Percentiles rank a stretch among this genome's conserved stretches.
Conservation (phyloP, 495 filamentous ascomycete species). For the Penicillium lagena region DNA sequence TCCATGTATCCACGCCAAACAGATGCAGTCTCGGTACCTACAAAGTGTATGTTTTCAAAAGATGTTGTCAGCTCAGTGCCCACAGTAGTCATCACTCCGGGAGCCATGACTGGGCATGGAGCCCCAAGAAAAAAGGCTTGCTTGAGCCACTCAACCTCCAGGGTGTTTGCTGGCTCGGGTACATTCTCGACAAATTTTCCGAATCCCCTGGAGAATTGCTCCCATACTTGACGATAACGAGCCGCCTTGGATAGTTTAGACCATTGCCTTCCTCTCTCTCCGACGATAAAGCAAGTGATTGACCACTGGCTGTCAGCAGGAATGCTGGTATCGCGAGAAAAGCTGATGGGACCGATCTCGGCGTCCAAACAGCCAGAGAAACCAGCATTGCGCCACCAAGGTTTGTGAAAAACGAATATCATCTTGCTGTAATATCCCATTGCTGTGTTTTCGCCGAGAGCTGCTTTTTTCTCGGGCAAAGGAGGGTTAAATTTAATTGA, state of each 20-base stretch:
- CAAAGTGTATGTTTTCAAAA: constrained; percentile 39
- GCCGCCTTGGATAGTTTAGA: constrained; percentile 7
- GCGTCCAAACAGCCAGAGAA: constrained; percentile 21
- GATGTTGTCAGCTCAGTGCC: constrained; percentile 15
- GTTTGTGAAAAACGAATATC: constrained; percentile 27
- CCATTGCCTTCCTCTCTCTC: constrained; percentile 21
- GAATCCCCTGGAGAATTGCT: constrained; percentile 8
- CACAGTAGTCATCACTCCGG: constrained; percentile 15
- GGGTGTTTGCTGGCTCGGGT: constrained; percentile 5
- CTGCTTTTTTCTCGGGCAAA: constrained; percentile 15
- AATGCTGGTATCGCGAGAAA: constrained; percentile 30
- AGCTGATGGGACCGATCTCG: constrained; percentile 20
- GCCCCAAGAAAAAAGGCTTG: constrained; percentile 14
- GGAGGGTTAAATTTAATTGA: constrained; percentile 27
- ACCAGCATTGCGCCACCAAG: constrained; percentile 34
- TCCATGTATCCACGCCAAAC: constrained; percentile 47
- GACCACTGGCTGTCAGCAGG: constrained; percentile 24
- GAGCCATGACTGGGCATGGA: constrained; percentile 12
- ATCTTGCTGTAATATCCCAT: constrained; percentile 32
- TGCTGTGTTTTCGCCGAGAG: constrained; percentile 7
- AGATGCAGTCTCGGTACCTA: constrained; percentile 35
- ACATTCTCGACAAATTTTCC: constrained; percentile 1
- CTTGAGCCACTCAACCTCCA: constrained; percentile 24
- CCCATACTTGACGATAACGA: constrained; percentile 3
- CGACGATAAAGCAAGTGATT: constrained; percentile 34